Evolutionary conservation across 306 rosid genomes (phyloP).

Genomic region (Quercus ilex): DNA sequence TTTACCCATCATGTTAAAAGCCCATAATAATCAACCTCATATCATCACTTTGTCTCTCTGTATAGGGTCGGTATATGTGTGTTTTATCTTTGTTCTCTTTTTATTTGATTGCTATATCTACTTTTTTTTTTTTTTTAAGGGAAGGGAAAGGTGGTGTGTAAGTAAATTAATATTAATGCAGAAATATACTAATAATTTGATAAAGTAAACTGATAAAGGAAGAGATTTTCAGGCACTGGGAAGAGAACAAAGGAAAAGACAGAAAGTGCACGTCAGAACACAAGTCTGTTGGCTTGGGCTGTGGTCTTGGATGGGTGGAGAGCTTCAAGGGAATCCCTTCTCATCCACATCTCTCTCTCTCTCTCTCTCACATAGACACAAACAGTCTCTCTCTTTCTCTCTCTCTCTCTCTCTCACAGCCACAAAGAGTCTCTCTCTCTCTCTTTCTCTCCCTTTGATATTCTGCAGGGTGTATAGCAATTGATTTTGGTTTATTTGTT

Average conservation of each 20-base stretch:
- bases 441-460: constrained; percentile 22
- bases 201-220: not conserved
- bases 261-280: constrained; percentile 73
- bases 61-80: constrained; percentile 3
- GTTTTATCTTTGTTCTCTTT: constrained; percentile 10
- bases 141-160: constrained; percentile 38
- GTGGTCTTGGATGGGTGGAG: constrained; percentile 57
- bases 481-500: not conserved
- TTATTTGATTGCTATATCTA: constrained; percentile 35
- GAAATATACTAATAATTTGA: not conserved
- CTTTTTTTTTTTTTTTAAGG: constrained; percentile 41
- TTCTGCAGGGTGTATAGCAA: not conserved
- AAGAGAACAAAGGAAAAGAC: constrained; percentile 68
- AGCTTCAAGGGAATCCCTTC: constrained; percentile 49
- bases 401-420: constrained; percentile 1
- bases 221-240: constrained; percentile 8
- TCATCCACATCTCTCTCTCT: constrained; percentile 51
- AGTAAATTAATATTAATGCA: constrained; percentile 6
- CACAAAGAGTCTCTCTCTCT: not conserved
- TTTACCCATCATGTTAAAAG: constrained; percentile 40
- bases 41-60: constrained; percentile 23
- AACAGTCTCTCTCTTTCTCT: not conserved
- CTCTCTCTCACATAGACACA: not conserved
- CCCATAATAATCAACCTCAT: constrained; percentile 45
- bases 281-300: constrained; percentile 61